These are phyloP conservation scores for Hirschfeldia incana DNA, from an alignment of 345 rosid genomes.

Conservation along the genomic window DNA sequence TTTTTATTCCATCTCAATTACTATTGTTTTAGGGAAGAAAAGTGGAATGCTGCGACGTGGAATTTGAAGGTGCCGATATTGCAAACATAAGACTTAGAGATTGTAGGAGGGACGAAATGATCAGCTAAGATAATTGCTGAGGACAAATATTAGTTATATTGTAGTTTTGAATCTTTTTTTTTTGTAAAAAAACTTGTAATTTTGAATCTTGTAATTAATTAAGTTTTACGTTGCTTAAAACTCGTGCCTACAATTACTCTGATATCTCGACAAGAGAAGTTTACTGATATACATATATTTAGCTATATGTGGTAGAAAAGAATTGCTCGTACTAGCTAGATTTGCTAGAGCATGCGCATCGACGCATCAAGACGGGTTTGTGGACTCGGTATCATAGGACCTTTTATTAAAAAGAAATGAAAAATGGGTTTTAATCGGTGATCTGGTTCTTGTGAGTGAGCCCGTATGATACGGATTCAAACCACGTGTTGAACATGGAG, in stretches of 20 bases:
- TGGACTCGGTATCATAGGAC: no score
- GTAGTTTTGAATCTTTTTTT: background rate
- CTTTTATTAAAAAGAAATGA: no score
- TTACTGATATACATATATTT: background rate
- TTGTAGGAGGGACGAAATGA: conserved; percentile 52
- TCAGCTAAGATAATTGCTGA: conserved; percentile 33
- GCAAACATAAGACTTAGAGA: conserved; percentile 47
- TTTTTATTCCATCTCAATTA: background rate
- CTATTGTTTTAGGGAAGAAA: conserved; percentile 44
- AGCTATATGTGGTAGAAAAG: background rate
- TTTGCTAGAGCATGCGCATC: no score
- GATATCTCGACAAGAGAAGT: background rate
- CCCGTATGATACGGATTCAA: no score
- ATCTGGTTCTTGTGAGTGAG: no score
- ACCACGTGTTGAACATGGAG: no score
- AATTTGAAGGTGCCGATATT: conserved; percentile 28
- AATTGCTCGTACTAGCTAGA: no score
- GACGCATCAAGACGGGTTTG: no score
- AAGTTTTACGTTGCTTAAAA: background rate
- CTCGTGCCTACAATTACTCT: background rate
- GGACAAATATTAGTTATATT: background rate
- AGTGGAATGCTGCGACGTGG: conserved; percentile 62
- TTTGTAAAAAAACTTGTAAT: background rate
- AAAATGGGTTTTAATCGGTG: no score
- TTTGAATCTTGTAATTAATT: background rate